Evolutionary conservation across 257 asterid genomes (phyloP).

Genomic region (Lithospermum erythrorhizon): DNA sequence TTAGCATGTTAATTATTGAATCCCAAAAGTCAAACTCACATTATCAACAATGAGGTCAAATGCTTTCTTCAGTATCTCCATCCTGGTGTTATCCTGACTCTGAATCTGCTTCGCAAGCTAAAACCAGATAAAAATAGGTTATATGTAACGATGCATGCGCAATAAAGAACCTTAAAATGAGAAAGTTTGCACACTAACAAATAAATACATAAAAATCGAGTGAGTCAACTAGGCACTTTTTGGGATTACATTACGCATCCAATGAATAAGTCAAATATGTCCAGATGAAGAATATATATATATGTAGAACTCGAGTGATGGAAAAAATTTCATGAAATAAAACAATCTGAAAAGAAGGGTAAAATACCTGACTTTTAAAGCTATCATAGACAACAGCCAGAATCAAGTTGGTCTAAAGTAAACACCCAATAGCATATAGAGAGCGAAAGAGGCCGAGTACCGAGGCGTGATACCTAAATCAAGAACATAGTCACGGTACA

Average conservation of each 20-base stretch:
- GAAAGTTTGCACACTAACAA: not conserved
- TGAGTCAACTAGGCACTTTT: too few species aligned
- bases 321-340: too few species aligned
- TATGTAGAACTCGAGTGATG: not conserved
- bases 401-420: constrained; percentile 94
- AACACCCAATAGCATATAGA: constrained; percentile 86
- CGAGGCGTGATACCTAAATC: constrained; percentile 82
- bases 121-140: not conserved
- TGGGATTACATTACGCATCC: not conserved
- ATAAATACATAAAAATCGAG: too few species aligned
- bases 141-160: constrained; percentile 9
- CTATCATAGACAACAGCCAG: constrained; percentile 99
- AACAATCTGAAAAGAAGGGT: constrained; percentile 6
- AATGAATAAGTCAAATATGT: not conserved
- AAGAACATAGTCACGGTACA: constrained; percentile 14
- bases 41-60: constrained; percentile 50
- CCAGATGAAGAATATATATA: not conserved
- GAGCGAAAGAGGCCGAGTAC: constrained; percentile 67
- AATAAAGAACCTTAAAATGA: not conserved
- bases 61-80: constrained; percentile 77
- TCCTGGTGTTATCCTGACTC: constrained; percentile 61
- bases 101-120: constrained; percentile 94
- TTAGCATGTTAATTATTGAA: not conserved
- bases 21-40: constrained; percentile 39
- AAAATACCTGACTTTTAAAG: constrained; percentile 87